phyloP scores from a whole-genome alignment of 1,139 yeast species.

The Pichia sp. region DNA sequence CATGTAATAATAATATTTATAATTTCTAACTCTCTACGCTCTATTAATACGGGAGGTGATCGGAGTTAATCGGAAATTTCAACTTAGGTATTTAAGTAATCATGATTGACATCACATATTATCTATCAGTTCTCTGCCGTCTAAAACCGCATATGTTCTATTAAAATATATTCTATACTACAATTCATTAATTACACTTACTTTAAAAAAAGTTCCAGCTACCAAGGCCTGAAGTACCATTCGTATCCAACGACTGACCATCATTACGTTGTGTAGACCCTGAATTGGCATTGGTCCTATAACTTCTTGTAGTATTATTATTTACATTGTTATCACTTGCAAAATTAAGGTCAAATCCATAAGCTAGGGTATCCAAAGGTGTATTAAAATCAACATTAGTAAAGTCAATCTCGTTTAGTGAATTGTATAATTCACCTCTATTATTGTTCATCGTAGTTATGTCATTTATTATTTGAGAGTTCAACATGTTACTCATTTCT shows the following conservation, averaged over 20 bases:
- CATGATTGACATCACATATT: no score
- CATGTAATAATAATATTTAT: no score
- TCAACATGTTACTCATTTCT: no score
- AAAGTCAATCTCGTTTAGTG: conserved; percentile 69
- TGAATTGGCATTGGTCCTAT: neutral
- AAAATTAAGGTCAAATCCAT: conserved; percentile 7
- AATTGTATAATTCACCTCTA: conserved; percentile 40
- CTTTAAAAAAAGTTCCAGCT: conserved; percentile 9
- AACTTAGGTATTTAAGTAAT: no score
- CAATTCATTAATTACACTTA: neutral
- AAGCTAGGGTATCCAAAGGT: conserved; percentile 19
- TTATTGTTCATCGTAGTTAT: neutral
- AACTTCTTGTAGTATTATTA: neutral
- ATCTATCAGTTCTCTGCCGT: no score
- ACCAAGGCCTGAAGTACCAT: neutral
- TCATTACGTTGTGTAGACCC: no score
- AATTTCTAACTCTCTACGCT: no score
- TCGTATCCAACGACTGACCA: no score
- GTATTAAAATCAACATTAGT: conserved; percentile 34
- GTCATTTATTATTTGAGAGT: neutral
- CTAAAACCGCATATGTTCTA: no score
- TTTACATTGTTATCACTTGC: conserved; percentile 1
- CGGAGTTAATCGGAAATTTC: no score
- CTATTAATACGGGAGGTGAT: no score
- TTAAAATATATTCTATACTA: no score